Base-by-base conservation (phyloP, 1,284 basidiomycete species). In the Coriolopsis trogii region DNA sequence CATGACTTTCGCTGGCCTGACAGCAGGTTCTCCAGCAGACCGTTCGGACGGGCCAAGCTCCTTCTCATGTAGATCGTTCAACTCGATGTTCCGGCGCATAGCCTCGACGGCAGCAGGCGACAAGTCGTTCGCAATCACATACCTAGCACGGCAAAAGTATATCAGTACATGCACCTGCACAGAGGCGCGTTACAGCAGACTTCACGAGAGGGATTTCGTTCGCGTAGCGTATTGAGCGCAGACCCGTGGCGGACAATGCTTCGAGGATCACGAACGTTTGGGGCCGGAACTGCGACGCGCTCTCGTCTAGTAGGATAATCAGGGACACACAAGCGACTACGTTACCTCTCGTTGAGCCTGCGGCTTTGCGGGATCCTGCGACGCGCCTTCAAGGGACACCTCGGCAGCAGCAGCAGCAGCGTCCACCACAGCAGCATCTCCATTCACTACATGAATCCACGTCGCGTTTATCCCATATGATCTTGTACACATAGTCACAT, bases 211-310 rank as follows among this genome's bases (percentile, higher is more conserved):
- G 95, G 9, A 99, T 95, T 72, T 99, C 96, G 63, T 98, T 95
- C 0, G 96, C 96, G 68, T 99, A 99, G 26, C 96, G 91, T 57
- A 99, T 98, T 3, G 95, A 91, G 10, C 96, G 87, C 21, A 99
- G 79, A 21, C 96, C 96, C 0, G 97, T 99, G 0, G 96, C 96
- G 15, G 93, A 95, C 16, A 99, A 83, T 0, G 95, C 94, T 71
- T 99, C 96, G n/a, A 99, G 78, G 12, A 97, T 79, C 8, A 87
- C 86, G 63, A 95, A 86, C 58, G 84, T 86, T 60, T 86, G 79
- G 0, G 85, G 78, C 28, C 45, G 53, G 46, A 61, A 64, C 62
- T 62, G 24, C 6, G 16, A 23, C 4, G 3, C 23, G n/a, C n/a
- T n/a, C n/a, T n/a, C n/a, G n/a, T n/a, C n/a, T n/a, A n/a, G n/a